Base-by-base conservation (phyloP, 1,284 basidiomycete species). In the Sanguinoderma infundibulare region DNA sequence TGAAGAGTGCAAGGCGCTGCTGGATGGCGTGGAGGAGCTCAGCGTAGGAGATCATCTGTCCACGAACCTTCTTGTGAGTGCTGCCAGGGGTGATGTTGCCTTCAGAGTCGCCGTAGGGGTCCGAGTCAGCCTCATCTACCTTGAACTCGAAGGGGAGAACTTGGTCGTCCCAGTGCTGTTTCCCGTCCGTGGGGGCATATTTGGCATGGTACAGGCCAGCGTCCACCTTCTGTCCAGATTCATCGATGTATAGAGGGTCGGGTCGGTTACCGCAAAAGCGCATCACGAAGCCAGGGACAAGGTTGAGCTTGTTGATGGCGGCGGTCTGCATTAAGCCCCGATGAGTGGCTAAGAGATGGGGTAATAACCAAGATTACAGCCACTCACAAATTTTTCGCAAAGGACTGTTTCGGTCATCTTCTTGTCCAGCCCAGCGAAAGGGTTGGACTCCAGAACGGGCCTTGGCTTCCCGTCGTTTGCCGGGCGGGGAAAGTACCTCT, bases 101-200 rank as follows among this genome's bases (percentile, higher is more conserved):
- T 4, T 30, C 39, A 5, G n/a, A n/a, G 10, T 57, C 55, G 47
- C 51, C 55, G 55, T 50, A 57, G 12, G 47, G 55, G 24, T 57
- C 55, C 26, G 6, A 17, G 14, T 2, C 28, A 5, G 9, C 5
- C 12, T 39, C 5, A 4, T 46, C 9, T 8, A 26, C 20, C 47
- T 57, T 57, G 47, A 49, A 57, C 47, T 51, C 55, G 36, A 57
- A 22, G 3, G 53, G 32, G 42, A 55, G 17, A 17, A 47, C 28
- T 8, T 47, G 46, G 28, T 47, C 15, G 28, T 17, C 46, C 46
- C 46, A 47, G 4, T 47, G 24, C 14, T 28, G 46, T n/a, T 47
- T 1, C 26, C 4, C 7, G 28, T 32, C 28, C 1, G 14, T n/a
- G 17, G 24, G 5, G 17, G n/a, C 15, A 1, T 24, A 15, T 32